Conservation (phyloP, 345 rosid genomes). For the Gossypium australe region DNA sequence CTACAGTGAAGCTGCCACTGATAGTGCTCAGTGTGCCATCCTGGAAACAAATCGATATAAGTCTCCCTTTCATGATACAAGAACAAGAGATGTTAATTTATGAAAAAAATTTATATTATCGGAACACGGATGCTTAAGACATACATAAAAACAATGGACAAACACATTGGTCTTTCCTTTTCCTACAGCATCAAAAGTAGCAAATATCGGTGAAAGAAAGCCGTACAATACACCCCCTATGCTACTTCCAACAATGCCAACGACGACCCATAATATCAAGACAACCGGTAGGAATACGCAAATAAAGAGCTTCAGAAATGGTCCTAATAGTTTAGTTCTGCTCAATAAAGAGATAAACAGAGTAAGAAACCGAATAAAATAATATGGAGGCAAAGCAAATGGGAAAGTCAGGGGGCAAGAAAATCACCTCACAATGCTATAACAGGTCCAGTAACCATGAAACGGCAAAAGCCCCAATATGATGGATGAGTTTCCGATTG, state of each 20-base stretch:
- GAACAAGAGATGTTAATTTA: neutral
- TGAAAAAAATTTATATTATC: neutral
- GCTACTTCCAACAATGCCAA: conserved; percentile 61
- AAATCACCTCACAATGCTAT: conserved; percentile 64
- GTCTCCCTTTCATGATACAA: conserved; percentile 10
- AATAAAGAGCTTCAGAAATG: conserved; percentile 67
- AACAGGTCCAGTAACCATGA: conserved; percentile 60
- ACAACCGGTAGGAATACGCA: conserved; percentile 55
- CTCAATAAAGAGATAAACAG: conserved; percentile 22
- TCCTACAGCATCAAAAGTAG: conserved; percentile 91
- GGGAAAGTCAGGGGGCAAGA: conserved; percentile 7
- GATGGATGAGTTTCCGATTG: conserved; percentile 66
- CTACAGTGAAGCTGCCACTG: conserved; percentile 52
- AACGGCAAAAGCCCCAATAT: conserved; percentile 64
- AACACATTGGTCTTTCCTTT: conserved; percentile 64
- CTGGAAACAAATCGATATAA: conserved; percentile 31
- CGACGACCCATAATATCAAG: conserved; percentile 49
- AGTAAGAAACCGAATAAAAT: conserved; percentile 14
- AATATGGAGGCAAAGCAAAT: neutral
- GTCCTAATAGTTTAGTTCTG: conserved; percentile 78
- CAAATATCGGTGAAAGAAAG: conserved; percentile 79
- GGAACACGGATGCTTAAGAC: conserved; percentile 17
- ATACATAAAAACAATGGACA: conserved; percentile 75
- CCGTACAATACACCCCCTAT: conserved; percentile 68
- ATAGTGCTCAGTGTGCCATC: conserved; percentile 85